These are phyloP conservation scores for Mesembryanthemum crystallinum DNA, from an alignment of 148 eudicot genomes.

Conservation along the genomic window DNA sequence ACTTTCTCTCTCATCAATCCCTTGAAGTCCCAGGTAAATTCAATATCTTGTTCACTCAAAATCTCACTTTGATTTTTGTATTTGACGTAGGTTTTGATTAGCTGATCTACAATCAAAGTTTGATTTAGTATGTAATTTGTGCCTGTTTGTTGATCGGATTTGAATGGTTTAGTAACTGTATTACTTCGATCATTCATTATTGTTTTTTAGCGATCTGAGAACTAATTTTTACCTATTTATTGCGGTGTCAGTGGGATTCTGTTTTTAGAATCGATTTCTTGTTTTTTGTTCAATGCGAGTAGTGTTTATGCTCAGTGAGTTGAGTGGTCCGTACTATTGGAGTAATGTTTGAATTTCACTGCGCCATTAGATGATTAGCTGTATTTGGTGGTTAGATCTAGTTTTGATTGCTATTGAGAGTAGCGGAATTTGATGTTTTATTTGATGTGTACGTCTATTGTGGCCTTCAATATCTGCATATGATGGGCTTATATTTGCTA, in stretches of 20 bases:
- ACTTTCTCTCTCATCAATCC: slow-evolving; percentile 21
- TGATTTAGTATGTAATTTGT: not conserved
- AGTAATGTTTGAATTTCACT: not conserved
- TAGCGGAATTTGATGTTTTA: not conserved
- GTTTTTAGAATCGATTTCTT: slow-evolving; percentile 11
- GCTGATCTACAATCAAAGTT: not conserved
- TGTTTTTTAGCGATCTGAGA: slow-evolving; percentile 19
- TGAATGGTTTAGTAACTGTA: not conserved
- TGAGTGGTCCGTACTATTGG: not conserved
- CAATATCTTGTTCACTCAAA: not conserved
- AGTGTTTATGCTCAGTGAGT: not conserved
- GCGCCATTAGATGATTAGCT: slow-evolving; percentile 7
- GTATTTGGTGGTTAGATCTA: slow-evolving; percentile 21
- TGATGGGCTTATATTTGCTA: not conserved
- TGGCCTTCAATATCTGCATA: not conserved
- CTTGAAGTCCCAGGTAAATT: slow-evolving; percentile 33
- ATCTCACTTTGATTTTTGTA: slow-evolving; percentile 12
- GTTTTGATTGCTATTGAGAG: not conserved
- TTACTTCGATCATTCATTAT: slow-evolving; percentile 5
- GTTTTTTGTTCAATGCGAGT: slow-evolving; percentile 11
- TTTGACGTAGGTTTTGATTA: not conserved
- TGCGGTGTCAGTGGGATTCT: not conserved
- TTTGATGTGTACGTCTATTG: not conserved
- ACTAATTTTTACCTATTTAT: not conserved
- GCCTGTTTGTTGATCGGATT: slow-evolving; percentile 17